Base-by-base conservation (phyloP, 768 basidiomycete species). In the Leucosporidium scottii region DNA sequence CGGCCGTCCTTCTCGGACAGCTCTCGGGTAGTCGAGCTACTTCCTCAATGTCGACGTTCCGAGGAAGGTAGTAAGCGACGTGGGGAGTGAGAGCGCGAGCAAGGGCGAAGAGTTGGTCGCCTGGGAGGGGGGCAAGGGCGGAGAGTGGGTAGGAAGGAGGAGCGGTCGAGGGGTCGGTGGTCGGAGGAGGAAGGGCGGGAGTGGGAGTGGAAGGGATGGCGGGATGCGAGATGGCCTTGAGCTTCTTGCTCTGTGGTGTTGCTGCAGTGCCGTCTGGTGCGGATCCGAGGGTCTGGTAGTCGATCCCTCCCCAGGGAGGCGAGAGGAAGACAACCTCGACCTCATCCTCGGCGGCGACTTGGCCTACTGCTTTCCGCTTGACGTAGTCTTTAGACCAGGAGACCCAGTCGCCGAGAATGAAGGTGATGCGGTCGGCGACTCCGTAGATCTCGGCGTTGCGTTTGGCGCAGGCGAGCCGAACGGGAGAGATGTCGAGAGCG, bases 391-490 rank as follows among this genome's bases (percentile, higher is more conserved):
- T 80, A 3, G 88, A 89, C 75, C 93, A 99, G 15, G 86, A 81
- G 56, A 90, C 77, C 77, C 88, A 98, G 79, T 97, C 93, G 1
- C 83, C 83, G 49, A 90, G 84, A 61, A 99, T 85, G 75, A 98
- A 99, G 72, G 97, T 93, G 73, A 98, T 98, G 23, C 91, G 85
- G 76, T 94, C 89, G 13, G 88, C 90, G 50, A 99, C 92, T 51
- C 94, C 96, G 75, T 94, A 94, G 65, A 98, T 86, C 56, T 84
- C 81, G 0, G 96, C 96, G 74, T 99, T 98, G 77, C 97, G 93
- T 62, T 88, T 83, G 15, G 96, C 96, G 21, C 98, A 85, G 2
- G 88, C 87, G 6, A 99, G 82, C n/a, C 93, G 85, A 1, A 83
- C 83, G 0, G 89, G 85, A 13, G 90, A 91, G 34, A 84, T 87